Evolutionary conservation across 805 yeast species (phyloP).

Genomic region (Pichia ethanolica): DNA sequence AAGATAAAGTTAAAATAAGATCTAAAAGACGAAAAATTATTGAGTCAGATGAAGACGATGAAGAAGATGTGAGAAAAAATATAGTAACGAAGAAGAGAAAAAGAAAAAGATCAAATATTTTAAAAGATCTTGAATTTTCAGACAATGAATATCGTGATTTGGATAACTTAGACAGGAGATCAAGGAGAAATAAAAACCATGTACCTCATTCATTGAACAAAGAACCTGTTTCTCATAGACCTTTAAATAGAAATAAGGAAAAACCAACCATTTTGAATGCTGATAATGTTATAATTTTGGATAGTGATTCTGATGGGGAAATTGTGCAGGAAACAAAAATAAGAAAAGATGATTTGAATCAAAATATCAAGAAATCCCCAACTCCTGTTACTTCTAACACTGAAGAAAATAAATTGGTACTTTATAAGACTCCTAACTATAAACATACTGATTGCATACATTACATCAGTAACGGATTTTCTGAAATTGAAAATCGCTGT

Average conservation of each 20-base stretch:
- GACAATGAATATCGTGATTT: background rate
- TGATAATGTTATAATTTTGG: background rate
- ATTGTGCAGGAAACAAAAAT: background rate
- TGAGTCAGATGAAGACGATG: background rate
- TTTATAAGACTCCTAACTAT: too few relatives aligned
- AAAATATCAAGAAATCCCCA: background rate
- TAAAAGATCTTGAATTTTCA: background rate
- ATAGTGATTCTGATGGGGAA: conserved; percentile 3
- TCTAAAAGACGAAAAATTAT: background rate
- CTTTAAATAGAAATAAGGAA: background rate
- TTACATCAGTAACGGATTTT: too few relatives aligned
- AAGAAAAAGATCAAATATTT: background rate
- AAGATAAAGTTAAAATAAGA: too few relatives aligned
- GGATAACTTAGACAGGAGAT: background rate
- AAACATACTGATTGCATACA: too few relatives aligned
- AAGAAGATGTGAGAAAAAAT: background rate
- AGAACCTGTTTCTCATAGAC: too few relatives aligned
- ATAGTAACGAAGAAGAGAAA: background rate
- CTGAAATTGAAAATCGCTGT: background rate
- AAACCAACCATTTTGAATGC: background rate
- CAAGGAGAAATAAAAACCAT: background rate
- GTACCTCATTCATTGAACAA: too few relatives aligned
- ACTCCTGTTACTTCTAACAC: too few relatives aligned
- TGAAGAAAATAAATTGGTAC: too few relatives aligned
- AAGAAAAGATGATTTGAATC: background rate